Evolutionary conservation across 2,329 filamentous ascomycete genomes (phyloP), one percentile per base, ranked within the genome.

Genomic region (Westerdykella ornata): DNA sequence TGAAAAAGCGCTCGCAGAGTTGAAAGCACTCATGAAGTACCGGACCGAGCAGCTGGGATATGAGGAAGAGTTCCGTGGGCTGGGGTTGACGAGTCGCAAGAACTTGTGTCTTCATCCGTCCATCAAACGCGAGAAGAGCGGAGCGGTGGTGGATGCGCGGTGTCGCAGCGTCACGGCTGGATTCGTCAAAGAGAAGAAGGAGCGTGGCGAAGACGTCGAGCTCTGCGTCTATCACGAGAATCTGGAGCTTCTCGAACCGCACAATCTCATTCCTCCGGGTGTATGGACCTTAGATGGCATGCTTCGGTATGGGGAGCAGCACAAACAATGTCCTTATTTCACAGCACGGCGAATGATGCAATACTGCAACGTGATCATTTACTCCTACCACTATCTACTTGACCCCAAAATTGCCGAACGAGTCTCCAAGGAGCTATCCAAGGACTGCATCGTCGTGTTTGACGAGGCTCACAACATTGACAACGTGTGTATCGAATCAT

Each of bases 381-480:
- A 98, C 70, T 98, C 92, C 0, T 98, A 98, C 62, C 92, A 98
- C 67, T 98, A 98, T 60, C 78, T 98, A 3, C 78, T 98, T 13
- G 94, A 98, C 57, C 92, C 92, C 2, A 98, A 98, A 65, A 98
- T 98, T 56, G 92, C 92, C 11, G 92, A 98, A 62, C 69, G 90
- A 43, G 89, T 97, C 2, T 97, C 92, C 0, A 88, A 85, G 65
- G 92, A 98, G 59, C 78, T 98, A 9, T 96, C 92, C 0, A 96
- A 96, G 56, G 94, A 98, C 65, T 96, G 89, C 64, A 98, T 98
- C 39, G 87, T 98, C 15, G 92, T 98, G 3, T 98, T 98, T 51
- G 92, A 98, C 59, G 92, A 98, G 67, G 92, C 92, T 12, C 92
- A 98, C 71, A 98, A 98, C 60, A 98, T 98, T 54, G 92, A 98